These are phyloP conservation scores for Thecaphora frezii DNA, from an alignment of 1,284 basidiomycete genomes.

Conservation along the genomic window DNA sequence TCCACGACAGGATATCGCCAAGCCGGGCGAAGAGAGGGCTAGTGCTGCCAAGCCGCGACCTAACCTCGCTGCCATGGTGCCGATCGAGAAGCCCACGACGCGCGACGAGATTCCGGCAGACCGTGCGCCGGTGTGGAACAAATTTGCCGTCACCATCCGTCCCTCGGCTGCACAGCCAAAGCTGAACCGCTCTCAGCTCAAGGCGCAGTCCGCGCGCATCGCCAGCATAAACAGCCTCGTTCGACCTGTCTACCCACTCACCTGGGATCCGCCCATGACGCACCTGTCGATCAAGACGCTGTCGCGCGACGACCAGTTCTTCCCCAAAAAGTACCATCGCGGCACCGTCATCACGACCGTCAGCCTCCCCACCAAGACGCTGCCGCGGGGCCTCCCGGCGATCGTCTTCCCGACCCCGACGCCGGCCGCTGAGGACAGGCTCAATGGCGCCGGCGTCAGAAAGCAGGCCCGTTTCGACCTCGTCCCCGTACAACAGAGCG, in stretches of 20 bases:
- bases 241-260: conserved; percentile 32
- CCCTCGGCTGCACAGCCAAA: conserved; percentile 11
- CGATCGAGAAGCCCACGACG: conserved; percentile 32
- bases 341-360: conserved; percentile 43
- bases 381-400: conserved; percentile 22
- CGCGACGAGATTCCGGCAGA: conserved; percentile 32
- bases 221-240: conserved; percentile 24
- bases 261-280: conserved; percentile 46
- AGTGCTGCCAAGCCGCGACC: neutral
- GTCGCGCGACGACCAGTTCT: conserved; percentile 46
- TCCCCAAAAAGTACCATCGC: conserved; percentile 44
- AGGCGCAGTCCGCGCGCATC: conserved; percentile 21
- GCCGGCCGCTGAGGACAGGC: conserved; percentile 4
- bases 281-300: conserved; percentile 42
- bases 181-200: conserved; percentile 29
- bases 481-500: conserved; percentile 14
- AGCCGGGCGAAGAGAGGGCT: neutral
- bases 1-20: neutral
- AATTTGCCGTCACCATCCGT: conserved; percentile 34
- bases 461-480: conserved; percentile 41
- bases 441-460: conserved; percentile 3
- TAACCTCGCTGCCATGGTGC: conserved; percentile 14
- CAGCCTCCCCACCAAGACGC: conserved; percentile 25
- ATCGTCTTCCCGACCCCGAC: conserved; percentile 2
- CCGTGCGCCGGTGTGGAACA: conserved; percentile 45